phyloP scores from a whole-genome alignment of 202 grass and related monocot genomes.

The Tripidium arundinaceum region DNA sequence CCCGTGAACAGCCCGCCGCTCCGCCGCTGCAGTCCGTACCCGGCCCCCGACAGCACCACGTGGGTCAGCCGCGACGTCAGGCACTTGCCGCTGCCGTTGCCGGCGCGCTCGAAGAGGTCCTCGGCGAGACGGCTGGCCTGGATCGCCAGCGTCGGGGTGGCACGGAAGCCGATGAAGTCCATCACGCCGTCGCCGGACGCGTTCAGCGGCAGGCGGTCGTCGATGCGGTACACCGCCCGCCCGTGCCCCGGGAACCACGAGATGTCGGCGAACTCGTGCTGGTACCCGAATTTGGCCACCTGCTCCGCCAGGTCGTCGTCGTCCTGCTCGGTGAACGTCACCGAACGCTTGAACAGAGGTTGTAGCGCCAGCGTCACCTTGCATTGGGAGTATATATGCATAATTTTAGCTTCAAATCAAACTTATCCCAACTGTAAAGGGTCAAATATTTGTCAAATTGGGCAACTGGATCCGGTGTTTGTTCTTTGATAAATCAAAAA shows the following conservation, averaged over 20 bases:
- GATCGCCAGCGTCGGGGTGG: slow-evolving; percentile 23
- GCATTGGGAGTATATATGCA: neutral
- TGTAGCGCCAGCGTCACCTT: slow-evolving; percentile 60
- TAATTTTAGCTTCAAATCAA: too few species aligned
- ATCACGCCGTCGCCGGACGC: slow-evolving; percentile 32
- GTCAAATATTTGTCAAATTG: too few species aligned
- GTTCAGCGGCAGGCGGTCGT: slow-evolving; percentile 40
- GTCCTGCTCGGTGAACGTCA: slow-evolving; percentile 35
- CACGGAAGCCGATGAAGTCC: slow-evolving; percentile 54
- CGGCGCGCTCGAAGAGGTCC: slow-evolving; percentile 38
- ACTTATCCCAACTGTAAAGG: too few species aligned
- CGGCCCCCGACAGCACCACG: slow-evolving; percentile 17
- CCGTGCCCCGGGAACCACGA: slow-evolving; percentile 44
- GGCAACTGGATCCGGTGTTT: too few species aligned
- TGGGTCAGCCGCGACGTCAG: slow-evolving; percentile 31
- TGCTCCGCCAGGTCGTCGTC: slow-evolving; percentile 47
- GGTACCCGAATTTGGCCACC: slow-evolving; percentile 33
- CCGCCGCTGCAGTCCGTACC: slow-evolving; percentile 36
- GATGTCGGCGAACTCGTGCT: slow-evolving; percentile 63
- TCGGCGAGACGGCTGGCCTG: slow-evolving; percentile 39
- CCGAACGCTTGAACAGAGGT: slow-evolving; percentile 61
- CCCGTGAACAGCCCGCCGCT: slow-evolving; percentile 46
- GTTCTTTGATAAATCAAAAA: too few species aligned
- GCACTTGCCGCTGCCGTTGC: slow-evolving; percentile 51
- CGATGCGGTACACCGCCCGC: slow-evolving; percentile 44